Percentiles rank a stretch among this genome's conserved stretches.
Evolutionary conservation across 768 basidiomycete genomes (phyloP).

Genomic region (Floccularia luteovirens): DNA sequence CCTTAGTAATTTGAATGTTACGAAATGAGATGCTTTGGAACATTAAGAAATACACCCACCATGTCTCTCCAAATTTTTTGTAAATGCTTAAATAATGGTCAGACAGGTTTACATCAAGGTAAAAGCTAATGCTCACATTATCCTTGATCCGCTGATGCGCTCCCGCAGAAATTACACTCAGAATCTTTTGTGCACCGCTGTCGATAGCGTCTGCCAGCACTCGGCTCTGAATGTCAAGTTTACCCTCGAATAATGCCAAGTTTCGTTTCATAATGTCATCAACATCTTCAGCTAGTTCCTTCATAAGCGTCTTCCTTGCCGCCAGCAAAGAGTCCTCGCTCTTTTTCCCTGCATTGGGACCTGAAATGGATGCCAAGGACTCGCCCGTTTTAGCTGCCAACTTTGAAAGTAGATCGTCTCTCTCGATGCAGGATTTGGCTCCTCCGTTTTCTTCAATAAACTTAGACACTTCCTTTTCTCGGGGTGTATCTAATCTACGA

Average conservation of each 20-base stretch:
- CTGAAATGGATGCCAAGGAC: background rate
- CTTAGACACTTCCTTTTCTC: constrained; percentile 21
- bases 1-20: constrained; percentile 7
- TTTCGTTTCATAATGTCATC: constrained; percentile 19
- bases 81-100: constrained; percentile 28
- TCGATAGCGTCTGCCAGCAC: constrained; percentile 11
- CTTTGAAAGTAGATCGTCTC: constrained; percentile 19
- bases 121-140: background rate
- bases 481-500: constrained; percentile 21
- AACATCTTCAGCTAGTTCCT: constrained; percentile 13
- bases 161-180: background rate
- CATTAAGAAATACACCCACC: constrained; percentile 11
- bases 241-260: constrained; percentile 23
- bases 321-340: constrained; percentile 11
- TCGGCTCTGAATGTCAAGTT: constrained; percentile 22
- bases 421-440: constrained; percentile 17
- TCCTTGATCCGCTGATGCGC: background rate
- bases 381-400: constrained; percentile 15
- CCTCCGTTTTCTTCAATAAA: constrained; percentile 28
- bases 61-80: constrained; percentile 31
- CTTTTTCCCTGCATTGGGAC: constrained; percentile 1
- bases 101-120: background rate
- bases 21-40: background rate
- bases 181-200: background rate
- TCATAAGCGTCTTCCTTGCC: constrained; percentile 7